phyloP scores from a whole-genome alignment of 148 eudicot genomes.

The Chenopodium quinoa region DNA sequence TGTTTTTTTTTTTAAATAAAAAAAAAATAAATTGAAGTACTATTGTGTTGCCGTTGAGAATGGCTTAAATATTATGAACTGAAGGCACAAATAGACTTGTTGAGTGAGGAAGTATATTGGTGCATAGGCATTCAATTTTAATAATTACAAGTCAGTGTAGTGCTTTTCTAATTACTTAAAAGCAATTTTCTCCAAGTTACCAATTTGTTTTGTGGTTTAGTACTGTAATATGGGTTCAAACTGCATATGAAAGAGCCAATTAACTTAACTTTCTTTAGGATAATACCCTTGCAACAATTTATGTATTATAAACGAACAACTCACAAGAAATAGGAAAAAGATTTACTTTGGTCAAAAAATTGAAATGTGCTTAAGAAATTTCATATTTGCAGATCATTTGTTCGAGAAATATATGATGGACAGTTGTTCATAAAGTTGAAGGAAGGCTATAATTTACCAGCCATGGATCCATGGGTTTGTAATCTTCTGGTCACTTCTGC shows the following conservation, averaged over 20 bases:
- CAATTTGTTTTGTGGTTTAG: background rate
- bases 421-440: conserved; percentile 82
- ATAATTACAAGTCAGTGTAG: background rate
- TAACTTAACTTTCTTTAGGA: background rate
- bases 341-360: background rate
- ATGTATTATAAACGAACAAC: background rate
- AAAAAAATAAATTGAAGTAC: background rate
- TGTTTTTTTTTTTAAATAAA: background rate
- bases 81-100: background rate
- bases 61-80: background rate
- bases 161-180: background rate
- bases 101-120: background rate
- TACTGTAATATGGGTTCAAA: background rate
- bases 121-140: background rate
- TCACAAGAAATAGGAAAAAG: background rate
- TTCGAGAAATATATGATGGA: conserved; percentile 92
- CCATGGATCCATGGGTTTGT: conserved; percentile 98
- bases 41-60: background rate
- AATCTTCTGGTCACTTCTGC: conserved; percentile 7
- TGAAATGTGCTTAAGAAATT: background rate
- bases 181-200: background rate
- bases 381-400: conserved; percentile 59
- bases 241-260: background rate
- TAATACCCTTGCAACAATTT: background rate
- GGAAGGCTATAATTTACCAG: conserved; percentile 76